A percentile compares a stretch with the other conserved stretches of the same genome.
phyloP scores from a whole-genome alignment of 192 early-diverging fungal genomes.

The Diversispora eburnea region DNA sequence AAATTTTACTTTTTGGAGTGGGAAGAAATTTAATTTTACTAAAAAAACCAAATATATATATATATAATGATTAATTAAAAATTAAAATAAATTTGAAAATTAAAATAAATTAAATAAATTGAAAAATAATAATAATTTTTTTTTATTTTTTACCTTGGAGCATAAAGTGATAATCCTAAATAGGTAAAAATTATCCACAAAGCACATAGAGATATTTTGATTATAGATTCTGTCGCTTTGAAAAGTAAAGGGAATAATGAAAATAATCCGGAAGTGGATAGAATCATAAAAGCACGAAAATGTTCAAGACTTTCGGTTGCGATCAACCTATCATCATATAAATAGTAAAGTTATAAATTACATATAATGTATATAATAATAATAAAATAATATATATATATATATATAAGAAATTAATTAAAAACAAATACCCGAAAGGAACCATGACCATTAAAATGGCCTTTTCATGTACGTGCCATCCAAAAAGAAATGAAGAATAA shows the following conservation, averaged over 20 bases:
- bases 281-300: constrained; percentile 58
- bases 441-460: constrained; percentile 79
- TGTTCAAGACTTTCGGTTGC: constrained; percentile 43
- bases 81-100: constrained; percentile 3
- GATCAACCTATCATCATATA: constrained; percentile 43
- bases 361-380: neutral
- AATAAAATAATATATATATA: neutral
- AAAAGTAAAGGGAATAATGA: constrained; percentile 75
- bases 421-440: constrained; percentile 52
- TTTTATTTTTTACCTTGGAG: constrained; percentile 26
- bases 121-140: neutral
- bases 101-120: neutral
- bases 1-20: neutral
- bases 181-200: constrained; percentile 44
- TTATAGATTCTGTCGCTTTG: constrained; percentile 46
- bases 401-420: neutral
- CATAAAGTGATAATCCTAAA: constrained; percentile 34
- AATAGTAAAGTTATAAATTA: neutral
- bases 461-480: constrained; percentile 99
- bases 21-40: neutral
- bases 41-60: neutral
- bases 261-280: constrained; percentile 57
- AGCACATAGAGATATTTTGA: constrained; percentile 42
- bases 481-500: constrained; percentile 87
- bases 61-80: neutral